Base-by-base conservation (phyloP, 345 rosid genomes). In the Citrus inodora region DNA sequence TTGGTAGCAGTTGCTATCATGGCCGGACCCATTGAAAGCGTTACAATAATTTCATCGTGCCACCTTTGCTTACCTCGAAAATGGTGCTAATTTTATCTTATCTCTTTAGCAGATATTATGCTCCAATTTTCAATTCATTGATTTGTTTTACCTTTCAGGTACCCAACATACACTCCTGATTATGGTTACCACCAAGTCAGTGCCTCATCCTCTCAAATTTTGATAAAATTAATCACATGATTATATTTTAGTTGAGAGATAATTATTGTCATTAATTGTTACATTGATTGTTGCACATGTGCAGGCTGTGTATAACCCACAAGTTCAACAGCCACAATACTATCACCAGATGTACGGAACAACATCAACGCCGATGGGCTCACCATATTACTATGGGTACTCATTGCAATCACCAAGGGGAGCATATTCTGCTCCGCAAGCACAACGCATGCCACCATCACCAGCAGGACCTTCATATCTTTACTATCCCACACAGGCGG, bases 131-230 rank as follows among this genome's bases (percentile, higher is more conserved):
- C 10, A 67, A 42, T 13, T 51, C 42, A 66, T 78, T 30, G 78
- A 81, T 84, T 83, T 11, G 67, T 74, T 82, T 78, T 55, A 6
- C 28, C 53, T 69, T 82, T 85, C 94, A 94, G 95, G 89, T 93
- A 86, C 82, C 83, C 88, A 81, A 71, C 88, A 17, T 92, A 91
- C 85, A 76, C 85, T 82, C 86, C 94, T 78, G 96, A 91, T 48
- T 94, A 90, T 80, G 93, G 93, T 40, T 88, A 92, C 87, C 97
- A 86, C 76, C 95, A 89, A 86, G 97, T 92, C 66, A 87, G 87
- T 81, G 56, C 32, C 55, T 70, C 71, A 53, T 4, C 76, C 46
- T 73, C 74, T 76, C 62, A 55, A 16, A 61, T 51, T 40, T 32
- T 24, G 14, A 53, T 53, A 53, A 53, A 53, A 53, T 53, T 17